Conservation (phyloP, 2,329 filamentous ascomycete genomes). For the Gliomastix tumulicola region DNA sequence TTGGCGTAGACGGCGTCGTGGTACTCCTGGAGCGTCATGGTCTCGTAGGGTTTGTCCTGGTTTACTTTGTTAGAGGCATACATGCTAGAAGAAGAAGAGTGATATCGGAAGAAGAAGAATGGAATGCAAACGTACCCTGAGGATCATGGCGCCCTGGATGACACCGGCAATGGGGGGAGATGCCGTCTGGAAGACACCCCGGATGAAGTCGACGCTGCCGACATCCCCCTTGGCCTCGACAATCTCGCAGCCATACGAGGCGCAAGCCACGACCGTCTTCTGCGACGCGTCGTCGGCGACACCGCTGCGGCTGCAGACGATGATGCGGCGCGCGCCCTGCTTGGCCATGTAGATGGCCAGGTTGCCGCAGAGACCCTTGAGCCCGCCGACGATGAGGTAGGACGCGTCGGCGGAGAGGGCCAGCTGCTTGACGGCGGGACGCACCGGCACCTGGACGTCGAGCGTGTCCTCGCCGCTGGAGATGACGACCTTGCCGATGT, state of each 20-base stretch:
- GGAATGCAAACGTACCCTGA: constrained; percentile 4
- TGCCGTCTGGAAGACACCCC: neutral
- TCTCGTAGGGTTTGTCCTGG: neutral
- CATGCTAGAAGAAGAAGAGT: neutral
- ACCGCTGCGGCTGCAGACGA: constrained; percentile 3
- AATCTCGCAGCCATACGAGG: neutral
- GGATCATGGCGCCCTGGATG: constrained; percentile 30
- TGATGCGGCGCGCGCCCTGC: constrained; percentile 10
- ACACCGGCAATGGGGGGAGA: constrained; percentile 25
- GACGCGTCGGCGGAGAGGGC: constrained; percentile 11
- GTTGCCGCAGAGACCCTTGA: constrained; percentile 25
- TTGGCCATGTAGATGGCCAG: neutral
- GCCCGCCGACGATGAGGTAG: constrained; percentile 21
- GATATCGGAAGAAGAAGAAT: too few species aligned
- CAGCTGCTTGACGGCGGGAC: neutral
- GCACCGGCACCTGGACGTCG: neutral
- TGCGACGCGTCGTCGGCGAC: neutral
- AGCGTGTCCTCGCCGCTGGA: too few species aligned
- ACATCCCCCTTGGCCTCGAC: neutral
- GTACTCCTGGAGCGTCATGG: constrained; percentile 8
- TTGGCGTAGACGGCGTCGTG: constrained; percentile 18
- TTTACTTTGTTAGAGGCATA: neutral
- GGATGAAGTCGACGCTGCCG: neutral
- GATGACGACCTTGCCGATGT: constrained; percentile 34
- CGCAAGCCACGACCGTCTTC: neutral